A percentile compares a stretch with the other conserved stretches of the same genome.
Evolutionary conservation across 345 rosid species (phyloP).

Genomic region (Abelmoschus esculentus): DNA sequence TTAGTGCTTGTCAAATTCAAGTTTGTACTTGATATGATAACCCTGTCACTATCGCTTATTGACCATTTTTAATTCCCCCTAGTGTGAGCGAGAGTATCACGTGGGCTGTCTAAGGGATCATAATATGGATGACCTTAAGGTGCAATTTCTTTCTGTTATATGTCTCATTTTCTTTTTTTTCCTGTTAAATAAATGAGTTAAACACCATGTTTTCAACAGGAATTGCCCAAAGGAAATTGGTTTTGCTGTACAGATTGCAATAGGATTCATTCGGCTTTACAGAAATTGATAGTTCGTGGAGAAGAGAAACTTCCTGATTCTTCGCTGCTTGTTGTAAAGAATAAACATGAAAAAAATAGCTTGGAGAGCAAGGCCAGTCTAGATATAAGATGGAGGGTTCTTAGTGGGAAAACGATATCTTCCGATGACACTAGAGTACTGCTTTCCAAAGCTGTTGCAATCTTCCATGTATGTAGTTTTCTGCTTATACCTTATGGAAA

Average conservation of each 20-base stretch:
- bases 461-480: conserved; percentile 59
- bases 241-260: conserved; percentile 61
- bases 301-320: conserved; percentile 65
- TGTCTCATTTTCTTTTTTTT: conserved; percentile 1
- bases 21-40: background rate
- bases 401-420: conserved; percentile 41
- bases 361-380: conserved; percentile 24
- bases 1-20: conserved; percentile 6
- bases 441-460: conserved; percentile 59
- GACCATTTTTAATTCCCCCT: conserved; percentile 1
- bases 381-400: conserved; percentile 86
- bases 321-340: conserved; percentile 40
- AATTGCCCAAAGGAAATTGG: conserved; percentile 83
- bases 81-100: conserved; percentile 96
- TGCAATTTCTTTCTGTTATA: conserved; percentile 14
- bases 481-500: background rate
- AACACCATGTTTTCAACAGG: conserved; percentile 39
- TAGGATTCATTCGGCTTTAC: conserved; percentile 45
- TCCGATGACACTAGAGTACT: conserved; percentile 41
- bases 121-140: conserved; percentile 75
- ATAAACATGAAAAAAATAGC: conserved; percentile 33
- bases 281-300: conserved; percentile 46
- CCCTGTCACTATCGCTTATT: background rate
- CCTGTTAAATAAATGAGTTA: conserved; percentile 4
- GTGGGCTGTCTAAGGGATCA: conserved; percentile 88